Conservation (phyloP, 331 rosid species). For the Malus hybrid region DNA sequence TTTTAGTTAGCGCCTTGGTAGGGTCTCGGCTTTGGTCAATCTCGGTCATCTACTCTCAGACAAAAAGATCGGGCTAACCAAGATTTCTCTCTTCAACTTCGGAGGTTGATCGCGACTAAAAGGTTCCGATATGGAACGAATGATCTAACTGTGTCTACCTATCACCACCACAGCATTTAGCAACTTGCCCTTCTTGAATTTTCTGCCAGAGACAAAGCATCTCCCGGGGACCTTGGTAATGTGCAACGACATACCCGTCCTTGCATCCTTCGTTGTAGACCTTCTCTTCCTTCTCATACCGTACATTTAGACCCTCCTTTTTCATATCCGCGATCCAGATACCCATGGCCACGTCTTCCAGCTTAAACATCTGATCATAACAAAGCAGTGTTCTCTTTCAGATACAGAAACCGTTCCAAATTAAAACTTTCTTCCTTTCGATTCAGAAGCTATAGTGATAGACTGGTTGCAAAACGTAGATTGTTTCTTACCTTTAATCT, state of each 20-base stretch:
- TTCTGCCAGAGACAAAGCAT: constrained; percentile 96
- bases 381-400: constrained; percentile 16
- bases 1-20: not conserved
- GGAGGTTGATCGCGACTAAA: not conserved
- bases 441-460: not conserved
- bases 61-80: constrained; percentile 3
- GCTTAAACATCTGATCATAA: constrained; percentile 77
- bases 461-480: not conserved
- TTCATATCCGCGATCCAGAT: constrained; percentile 83
- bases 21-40: not conserved
- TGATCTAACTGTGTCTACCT: not conserved
- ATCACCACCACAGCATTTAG: constrained; percentile 62
- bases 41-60: constrained; percentile 4
- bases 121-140: not conserved
- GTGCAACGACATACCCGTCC: constrained; percentile 88
- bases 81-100: not conserved
- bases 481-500: constrained; percentile 63
- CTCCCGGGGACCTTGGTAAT: constrained; percentile 96
- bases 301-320: constrained; percentile 57
- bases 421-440: too few relatives aligned
- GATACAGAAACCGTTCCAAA: not conserved
- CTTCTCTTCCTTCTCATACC: constrained; percentile 60
- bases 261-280: constrained; percentile 70
- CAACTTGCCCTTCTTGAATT: constrained; percentile 57
- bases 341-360: constrained; percentile 99